Base-by-base conservation (phyloP, 805 yeast genomes). In the Wickerhamomyces queroliae region DNA sequence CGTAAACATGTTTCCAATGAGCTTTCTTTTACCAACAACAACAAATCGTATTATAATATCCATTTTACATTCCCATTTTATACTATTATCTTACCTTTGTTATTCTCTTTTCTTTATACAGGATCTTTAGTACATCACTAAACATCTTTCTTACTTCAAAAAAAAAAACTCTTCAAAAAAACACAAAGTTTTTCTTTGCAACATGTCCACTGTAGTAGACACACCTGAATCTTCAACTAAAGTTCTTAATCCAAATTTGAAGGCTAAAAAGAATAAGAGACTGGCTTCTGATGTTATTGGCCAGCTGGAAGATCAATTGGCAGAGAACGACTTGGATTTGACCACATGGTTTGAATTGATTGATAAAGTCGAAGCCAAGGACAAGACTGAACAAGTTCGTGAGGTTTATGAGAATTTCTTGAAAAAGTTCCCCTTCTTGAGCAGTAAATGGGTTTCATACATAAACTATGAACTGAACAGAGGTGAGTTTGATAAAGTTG, bases 391-490 rank as follows among this genome's bases (percentile, higher is more conserved):
- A 21, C 76, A 74, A 38, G 78, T 83, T 3, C 62, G 83, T 27
- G 63, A 67, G 7, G 67, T 71, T 0, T 88, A 73, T 56, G 82
- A 80, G 39, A 62, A 72, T 17, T 78, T 83, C 49, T 70, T 90
- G 33, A 58, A 58, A 16, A 66, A 74, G 8, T 90, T 86, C 66
- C 87, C 86, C 21, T 74, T 71, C 39, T 78, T 81, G 48, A 83
- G 83, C 1, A 67, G 70, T 15, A 72, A 79, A n/a, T 91, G 96
- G 96, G 68, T 78, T 25, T 69, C 65, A 30, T 89, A 86, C 59
- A 75, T 85, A 42, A 74, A 76, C 38, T 75, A 73, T 49, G 86
- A 81, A 55, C 58, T 81, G 42, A 71, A 69, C 35, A 67, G 82
- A 47, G 82, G 80, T 37, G 90, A 85, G 47, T 78, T 77, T 53